Evolutionary conservation across 2,329 filamentous ascomycete species (phyloP), one percentile per base, ranked within the genome.

Genomic region (Fusarium sp.): DNA sequence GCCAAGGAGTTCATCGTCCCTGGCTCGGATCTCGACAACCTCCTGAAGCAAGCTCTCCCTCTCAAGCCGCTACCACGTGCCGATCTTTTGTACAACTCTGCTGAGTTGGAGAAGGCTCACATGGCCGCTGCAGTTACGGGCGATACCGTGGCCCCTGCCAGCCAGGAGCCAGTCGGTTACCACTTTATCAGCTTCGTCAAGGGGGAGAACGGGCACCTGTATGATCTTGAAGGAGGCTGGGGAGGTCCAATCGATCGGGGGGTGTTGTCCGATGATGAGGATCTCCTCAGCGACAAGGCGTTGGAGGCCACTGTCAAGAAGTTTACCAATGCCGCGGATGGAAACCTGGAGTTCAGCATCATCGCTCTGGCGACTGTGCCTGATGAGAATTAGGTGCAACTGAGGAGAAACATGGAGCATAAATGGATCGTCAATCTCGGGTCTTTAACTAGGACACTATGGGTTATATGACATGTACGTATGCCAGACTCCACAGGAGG

Each of bases 171-270:
- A 33, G 85, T 91, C 1, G 92, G 93, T 52, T 86, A 94, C 72
- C 94, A 97, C 81, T 97, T 95, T 78, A 92, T 97, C 43, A 93
- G 93, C 47, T 97, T 95, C 80, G 91, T 95, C 58, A 95, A 93
- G 82, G 85, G 85, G 4, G 86, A 88, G 75, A 89, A 92, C 63
- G 87, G 89, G 8, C 86, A 86, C 65, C 80, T 97, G 47, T 97
- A 93, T 91, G 95, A 97, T 84, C 82, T 97, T 78, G 94, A 97
- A 82, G 95, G 95, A 1, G 82, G 88, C 25, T 86, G 93, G 58
- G 93, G 92, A 76, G 94, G 94, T 0, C 94, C 94, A 1, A 83
- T 96, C 54, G 90, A 94, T 73, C 86, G 94, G 15, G 91, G 91
- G 0, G 63, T 72, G 15, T 80, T 93, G 66, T 82, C 68, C 1